Conservation (phyloP, 2,329 filamentous ascomycete species). For the Colletotrichum incanum region DNA sequence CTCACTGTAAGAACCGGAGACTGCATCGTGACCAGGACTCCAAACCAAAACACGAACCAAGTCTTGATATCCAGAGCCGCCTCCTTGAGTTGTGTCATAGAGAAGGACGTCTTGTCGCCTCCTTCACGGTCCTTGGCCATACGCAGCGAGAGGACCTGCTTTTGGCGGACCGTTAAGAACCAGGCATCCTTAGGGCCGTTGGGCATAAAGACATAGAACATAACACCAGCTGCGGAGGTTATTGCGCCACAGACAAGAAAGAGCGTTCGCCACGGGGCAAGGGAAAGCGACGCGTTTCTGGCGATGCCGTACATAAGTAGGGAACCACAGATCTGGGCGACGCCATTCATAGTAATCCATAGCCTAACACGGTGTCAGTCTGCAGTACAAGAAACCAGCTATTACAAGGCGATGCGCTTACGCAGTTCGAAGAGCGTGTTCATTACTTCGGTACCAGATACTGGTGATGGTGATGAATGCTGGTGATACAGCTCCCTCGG, state of each 20-base stretch:
- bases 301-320: slow-evolving; percentile 59
- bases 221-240: slow-evolving; percentile 58
- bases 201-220: slow-evolving; percentile 65
- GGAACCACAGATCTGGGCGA: slow-evolving; percentile 49
- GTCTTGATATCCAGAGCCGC: slow-evolving; percentile 60
- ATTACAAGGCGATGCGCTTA: background rate
- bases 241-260: slow-evolving; percentile 67
- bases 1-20: slow-evolving; percentile 60
- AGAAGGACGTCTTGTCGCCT: slow-evolving; percentile 60
- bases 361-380: slow-evolving; percentile 44
- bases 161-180: slow-evolving; percentile 63
- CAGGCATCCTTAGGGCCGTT: slow-evolving; percentile 62
- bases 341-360: slow-evolving; percentile 51
- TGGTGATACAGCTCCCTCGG: slow-evolving; percentile 52
- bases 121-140: slow-evolving; percentile 53
- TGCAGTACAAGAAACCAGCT: background rate
- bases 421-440: slow-evolving; percentile 51
- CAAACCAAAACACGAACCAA: slow-evolving; percentile 62
- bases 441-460: slow-evolving; percentile 51
- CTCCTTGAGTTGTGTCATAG: slow-evolving; percentile 60
- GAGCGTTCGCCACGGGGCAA: slow-evolving; percentile 63
- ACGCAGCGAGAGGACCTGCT: slow-evolving; percentile 55
- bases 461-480: slow-evolving; percentile 53
- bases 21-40: slow-evolving; percentile 62
- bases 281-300: slow-evolving; percentile 53